These are phyloP conservation scores for Thalassiosira livingstoniorum DNA, from an alignment of 352 stramenopile species.

Conservation along the genomic window DNA sequence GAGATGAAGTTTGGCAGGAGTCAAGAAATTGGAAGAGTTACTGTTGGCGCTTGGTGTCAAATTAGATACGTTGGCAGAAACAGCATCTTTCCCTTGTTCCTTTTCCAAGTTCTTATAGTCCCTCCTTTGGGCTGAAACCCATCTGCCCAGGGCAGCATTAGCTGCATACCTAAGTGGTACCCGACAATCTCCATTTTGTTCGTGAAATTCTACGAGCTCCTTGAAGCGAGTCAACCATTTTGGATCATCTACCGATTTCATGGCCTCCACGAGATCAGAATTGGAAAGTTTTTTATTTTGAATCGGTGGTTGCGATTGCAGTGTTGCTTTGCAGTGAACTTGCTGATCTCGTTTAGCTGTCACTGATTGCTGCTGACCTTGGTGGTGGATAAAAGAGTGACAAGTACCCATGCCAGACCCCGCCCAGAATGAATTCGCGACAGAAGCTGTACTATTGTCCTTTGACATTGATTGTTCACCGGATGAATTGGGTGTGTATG, in stretches of 20 bases:
- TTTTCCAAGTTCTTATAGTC: conserved; percentile 2
- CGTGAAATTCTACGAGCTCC: not conserved
- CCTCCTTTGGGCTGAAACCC: conserved; percentile 5
- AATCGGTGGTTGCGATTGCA: not conserved
- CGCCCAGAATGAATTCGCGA: not conserved
- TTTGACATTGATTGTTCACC: no score
- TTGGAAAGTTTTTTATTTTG: not conserved
- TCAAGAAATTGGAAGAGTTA: not conserved
- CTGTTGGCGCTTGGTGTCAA: no score
- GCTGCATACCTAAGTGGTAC: not conserved
- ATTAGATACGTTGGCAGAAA: no score
- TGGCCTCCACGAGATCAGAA: not conserved
- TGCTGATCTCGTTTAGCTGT: not conserved
- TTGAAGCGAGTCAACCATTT: not conserved
- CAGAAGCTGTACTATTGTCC: no score
- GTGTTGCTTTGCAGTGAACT: no score
- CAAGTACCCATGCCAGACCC: no score
- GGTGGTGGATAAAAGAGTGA: no score
- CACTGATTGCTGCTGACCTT: not conserved
- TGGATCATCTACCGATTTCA: not conserved
- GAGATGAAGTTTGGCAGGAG: not conserved
- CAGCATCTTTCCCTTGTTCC: no score
- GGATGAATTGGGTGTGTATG: not conserved
- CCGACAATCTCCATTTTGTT: not conserved
- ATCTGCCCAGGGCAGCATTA: not conserved